A percentile compares a stretch with the other conserved stretches of the same genome.
phyloP scores from a whole-genome alignment of 306 rosid genomes.

The Acacia melanoxylon region DNA sequence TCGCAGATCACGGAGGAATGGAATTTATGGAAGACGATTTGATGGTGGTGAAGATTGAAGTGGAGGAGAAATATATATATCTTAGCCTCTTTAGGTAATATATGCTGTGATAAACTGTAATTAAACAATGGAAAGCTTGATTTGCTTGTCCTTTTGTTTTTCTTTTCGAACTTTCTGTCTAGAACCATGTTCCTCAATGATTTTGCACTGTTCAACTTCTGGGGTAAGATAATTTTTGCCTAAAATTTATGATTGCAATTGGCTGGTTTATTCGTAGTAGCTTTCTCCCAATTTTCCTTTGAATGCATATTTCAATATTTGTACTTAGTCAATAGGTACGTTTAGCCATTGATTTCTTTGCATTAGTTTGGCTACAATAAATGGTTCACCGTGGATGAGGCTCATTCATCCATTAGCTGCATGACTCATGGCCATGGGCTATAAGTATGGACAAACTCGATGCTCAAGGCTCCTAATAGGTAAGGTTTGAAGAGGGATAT shows the following conservation, averaged over 20 bases:
- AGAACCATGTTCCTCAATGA: conserved; percentile 11
- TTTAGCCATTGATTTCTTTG: neutral
- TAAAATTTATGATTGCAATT: neutral
- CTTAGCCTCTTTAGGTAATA: conserved; percentile 7
- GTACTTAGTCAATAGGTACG: neutral
- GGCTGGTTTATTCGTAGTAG: neutral
- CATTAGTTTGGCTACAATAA: neutral
- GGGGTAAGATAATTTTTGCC: neutral
- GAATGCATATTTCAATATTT: neutral
- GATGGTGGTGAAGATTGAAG: neutral
- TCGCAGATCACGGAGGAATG: neutral
- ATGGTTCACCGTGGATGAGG: neutral
- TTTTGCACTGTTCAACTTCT: neutral
- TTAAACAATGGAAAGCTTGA: neutral
- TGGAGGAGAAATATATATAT: neutral
- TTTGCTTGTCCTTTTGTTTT: neutral
- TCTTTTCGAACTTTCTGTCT: neutral
- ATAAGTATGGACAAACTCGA: neutral
- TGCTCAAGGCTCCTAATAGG: too few relatives aligned
- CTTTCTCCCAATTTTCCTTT: neutral
- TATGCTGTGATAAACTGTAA: neutral
- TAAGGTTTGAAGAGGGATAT: too few relatives aligned
- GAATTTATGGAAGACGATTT: neutral
- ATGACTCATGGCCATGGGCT: neutral
- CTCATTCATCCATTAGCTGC: neutral